These are phyloP conservation scores for Candida smagusa DNA, from an alignment of 1,139 yeast genomes.

Conservation along the genomic window DNA sequence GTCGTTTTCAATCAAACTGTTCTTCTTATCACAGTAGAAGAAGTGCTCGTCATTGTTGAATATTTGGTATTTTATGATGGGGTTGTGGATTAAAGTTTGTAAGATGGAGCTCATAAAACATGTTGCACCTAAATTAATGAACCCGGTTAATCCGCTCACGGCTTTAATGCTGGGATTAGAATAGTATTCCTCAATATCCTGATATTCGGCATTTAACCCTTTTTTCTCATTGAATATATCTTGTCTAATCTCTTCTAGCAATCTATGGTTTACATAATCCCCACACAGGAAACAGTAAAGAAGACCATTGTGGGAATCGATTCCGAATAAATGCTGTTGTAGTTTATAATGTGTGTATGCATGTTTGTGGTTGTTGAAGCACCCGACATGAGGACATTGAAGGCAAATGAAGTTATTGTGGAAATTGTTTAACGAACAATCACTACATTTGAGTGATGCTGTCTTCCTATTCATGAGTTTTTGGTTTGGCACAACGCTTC, in stretches of 20 bases:
- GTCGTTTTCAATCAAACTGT: conserved; percentile 17
- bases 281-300: conserved; percentile 77
- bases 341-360: conserved; percentile 58
- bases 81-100: conserved; percentile 86
- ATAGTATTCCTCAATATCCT: conserved; percentile 17
- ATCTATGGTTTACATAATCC: conserved; percentile 62
- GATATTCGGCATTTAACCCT: background rate
- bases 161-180: conserved; percentile 58
- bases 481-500: conserved; percentile 22
- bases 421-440: conserved; percentile 45
- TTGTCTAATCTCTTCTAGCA: conserved; percentile 50
- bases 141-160: conserved; percentile 75
- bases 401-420: conserved; percentile 64
- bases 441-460: conserved; percentile 47
- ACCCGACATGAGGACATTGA: conserved; percentile 82
- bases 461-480: conserved; percentile 39
- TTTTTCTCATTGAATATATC: conserved; percentile 14
- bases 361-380: conserved; percentile 52
- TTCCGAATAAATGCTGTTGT: conserved; percentile 72
- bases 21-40: conserved; percentile 34
- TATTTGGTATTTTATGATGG: conserved; percentile 73
- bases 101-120: conserved; percentile 91
- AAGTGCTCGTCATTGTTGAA: conserved; percentile 60
- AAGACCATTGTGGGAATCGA: conserved; percentile 56
- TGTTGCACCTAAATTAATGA: conserved; percentile 92